Conservation (phyloP, 306 rosid genomes). For the Prosopis cineraria region DNA sequence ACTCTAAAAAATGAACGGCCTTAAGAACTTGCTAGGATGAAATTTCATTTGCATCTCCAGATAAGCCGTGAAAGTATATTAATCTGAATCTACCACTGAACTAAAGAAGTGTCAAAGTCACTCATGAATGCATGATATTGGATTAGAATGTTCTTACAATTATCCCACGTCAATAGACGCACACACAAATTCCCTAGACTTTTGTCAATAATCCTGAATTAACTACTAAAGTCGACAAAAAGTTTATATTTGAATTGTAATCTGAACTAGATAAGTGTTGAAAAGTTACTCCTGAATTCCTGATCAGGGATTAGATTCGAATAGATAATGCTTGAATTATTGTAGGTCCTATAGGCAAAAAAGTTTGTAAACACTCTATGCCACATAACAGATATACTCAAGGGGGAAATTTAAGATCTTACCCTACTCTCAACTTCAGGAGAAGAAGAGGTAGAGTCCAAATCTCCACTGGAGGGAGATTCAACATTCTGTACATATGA, state of each 20-base stretch:
- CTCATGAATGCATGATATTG: neutral
- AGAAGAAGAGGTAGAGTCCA: slow-evolving; percentile 32
- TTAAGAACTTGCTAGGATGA: neutral
- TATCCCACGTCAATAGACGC: neutral
- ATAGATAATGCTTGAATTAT: neutral
- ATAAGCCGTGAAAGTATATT: neutral
- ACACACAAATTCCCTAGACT: slow-evolving; percentile 3
- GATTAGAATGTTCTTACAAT: too few relatives aligned
- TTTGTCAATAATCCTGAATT: neutral
- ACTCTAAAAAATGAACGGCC: slow-evolving; percentile 2
- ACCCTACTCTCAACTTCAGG: slow-evolving; percentile 48
- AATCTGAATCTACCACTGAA: slow-evolving; percentile 8
- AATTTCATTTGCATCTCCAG: neutral
- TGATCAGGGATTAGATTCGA: neutral
- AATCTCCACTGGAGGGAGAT: slow-evolving; percentile 42
- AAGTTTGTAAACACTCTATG: slow-evolving; percentile 20
- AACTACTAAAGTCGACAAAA: neutral
- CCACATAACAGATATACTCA: slow-evolving; percentile 24
- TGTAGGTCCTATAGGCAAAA: neutral
- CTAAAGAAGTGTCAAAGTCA: neutral
- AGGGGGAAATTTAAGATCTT: slow-evolving; percentile 26
- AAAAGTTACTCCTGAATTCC: neutral
- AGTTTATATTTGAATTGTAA: neutral
- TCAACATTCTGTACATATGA: slow-evolving; percentile 40
- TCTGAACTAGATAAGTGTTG: neutral